Evolutionary conservation across 2,329 filamentous ascomycete species (phyloP), one percentile per base, ranked within the genome.

Genomic region (Penicillium nordicum): DNA sequence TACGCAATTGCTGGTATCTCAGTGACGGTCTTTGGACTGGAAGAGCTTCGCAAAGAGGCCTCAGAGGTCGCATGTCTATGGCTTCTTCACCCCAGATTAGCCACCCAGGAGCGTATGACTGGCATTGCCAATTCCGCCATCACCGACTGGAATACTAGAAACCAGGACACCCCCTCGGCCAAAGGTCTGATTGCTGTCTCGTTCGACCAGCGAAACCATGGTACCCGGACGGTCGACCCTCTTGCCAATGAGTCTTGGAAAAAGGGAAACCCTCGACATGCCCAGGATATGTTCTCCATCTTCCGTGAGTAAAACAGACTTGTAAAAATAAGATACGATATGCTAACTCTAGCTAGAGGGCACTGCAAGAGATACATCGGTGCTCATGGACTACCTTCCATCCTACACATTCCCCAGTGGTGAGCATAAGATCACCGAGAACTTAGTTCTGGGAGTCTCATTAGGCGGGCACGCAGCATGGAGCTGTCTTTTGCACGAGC

Each of bases 201-300:
- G 2, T 96, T 96, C 73, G 94, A 97, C 75, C 92, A 96, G 78
- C 84, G 93, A 44, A 97, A 97, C 73, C 94, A 97, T 74, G 94
- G 94, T 27, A 82, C 83, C 3, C 80, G 94, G 53, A 74, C 86
- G 57, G 83, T 93, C 2, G 81, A 87, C 65, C 76, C 82, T 8
- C 64, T 80, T 18, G 85, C 88, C 27, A 97, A 97, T 71, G 80
- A 87, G 64, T 81, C 88, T 4, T 97, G 92, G 93, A 82, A 84
- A 42, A 75, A 84, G 37, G 92, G 91, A 30, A 96, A 97, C 69
- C 78, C 82, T 8, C 83, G 80, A 7, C 94, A 97, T 76, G 93
- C 92, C 0, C 85, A 90, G 69, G 94, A 99, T 73, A 96, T 99
- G 92, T 92, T 94, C 70, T 86, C 84, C 30, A 84, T 85, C 59